These are phyloP conservation scores for Kalmusia sp. DNA, from an alignment of 2,329 filamentous ascomycete genomes.

Conservation along the genomic window DNA sequence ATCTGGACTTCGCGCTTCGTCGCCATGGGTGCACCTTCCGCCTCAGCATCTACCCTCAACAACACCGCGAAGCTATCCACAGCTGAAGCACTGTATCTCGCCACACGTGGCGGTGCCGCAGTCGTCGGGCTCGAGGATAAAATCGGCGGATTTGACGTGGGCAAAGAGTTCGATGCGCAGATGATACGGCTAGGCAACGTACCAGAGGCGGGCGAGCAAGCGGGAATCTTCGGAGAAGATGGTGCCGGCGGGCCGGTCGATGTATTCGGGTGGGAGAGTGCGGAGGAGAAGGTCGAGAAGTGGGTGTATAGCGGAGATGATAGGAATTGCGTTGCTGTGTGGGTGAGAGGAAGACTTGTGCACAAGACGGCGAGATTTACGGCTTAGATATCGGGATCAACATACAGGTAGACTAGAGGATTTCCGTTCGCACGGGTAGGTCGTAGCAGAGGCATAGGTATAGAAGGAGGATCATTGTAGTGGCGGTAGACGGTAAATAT, in stretches of 20 bases:
- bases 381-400: not conserved
- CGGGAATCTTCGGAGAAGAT: constrained; percentile 52
- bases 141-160: constrained; percentile 83
- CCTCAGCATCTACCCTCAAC: constrained; percentile 20
- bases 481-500: too few relatives aligned
- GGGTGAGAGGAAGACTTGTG: constrained; percentile 85
- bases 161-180: constrained; percentile 92
- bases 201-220: constrained; percentile 31
- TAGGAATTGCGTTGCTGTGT: constrained; percentile 85
- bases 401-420: not conserved
- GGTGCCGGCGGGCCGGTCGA: constrained; percentile 70
- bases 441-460: too few relatives aligned
- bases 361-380: constrained; percentile 55
- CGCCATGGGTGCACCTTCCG: constrained; percentile 57
- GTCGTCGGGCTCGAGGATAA: constrained; percentile 76
- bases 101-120: constrained; percentile 83
- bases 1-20: constrained; percentile 78
- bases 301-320: constrained; percentile 96
- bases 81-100: constrained; percentile 85
- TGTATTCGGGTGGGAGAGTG: constrained; percentile 89
- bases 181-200: constrained; percentile 69
- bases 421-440: not conserved
- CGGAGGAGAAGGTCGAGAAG: constrained; percentile 86
- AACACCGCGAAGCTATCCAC: constrained; percentile 73
- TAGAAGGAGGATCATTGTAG: not conserved